These are phyloP conservation scores for Colletotrichum aenigma DNA, from an alignment of 2,329 filamentous ascomycete genomes.

Conservation along the genomic window DNA sequence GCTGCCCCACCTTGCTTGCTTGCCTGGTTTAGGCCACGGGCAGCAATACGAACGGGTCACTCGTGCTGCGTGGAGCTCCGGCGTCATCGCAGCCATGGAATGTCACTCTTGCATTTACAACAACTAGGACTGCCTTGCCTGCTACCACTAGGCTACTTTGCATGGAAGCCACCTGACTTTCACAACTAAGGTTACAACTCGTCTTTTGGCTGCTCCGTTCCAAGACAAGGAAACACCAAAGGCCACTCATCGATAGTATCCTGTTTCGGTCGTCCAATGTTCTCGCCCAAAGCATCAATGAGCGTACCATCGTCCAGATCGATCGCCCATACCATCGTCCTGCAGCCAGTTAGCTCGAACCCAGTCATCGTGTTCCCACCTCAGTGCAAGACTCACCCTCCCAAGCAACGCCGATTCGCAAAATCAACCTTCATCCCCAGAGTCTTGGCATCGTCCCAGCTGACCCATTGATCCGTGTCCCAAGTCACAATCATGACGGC, in stretches of 20 bases:
- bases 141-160: not conserved
- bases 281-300: not conserved
- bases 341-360: not conserved
- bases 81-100: not conserved
- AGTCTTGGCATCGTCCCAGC: constrained; percentile 30
- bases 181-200: not conserved
- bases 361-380: not conserved
- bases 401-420: constrained; percentile 3
- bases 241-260: not conserved
- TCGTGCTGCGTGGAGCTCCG: not conserved
- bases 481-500: constrained; percentile 31
- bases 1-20: not conserved
- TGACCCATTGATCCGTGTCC: constrained; percentile 31
- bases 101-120: not conserved
- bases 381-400: not conserved
- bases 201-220: not conserved
- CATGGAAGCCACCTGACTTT: not conserved
- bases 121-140: not conserved
- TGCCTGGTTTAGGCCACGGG: not conserved
- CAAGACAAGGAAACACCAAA: not conserved
- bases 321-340: not conserved
- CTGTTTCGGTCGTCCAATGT: not conserved
- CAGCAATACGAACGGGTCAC: not conserved
- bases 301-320: not conserved
- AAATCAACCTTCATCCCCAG: constrained; percentile 20